Evolutionary conservation across 1,284 basidiomycete species (phyloP), one percentile per base, ranked within the genome.

Genomic region (Cronartium quercuum): DNA sequence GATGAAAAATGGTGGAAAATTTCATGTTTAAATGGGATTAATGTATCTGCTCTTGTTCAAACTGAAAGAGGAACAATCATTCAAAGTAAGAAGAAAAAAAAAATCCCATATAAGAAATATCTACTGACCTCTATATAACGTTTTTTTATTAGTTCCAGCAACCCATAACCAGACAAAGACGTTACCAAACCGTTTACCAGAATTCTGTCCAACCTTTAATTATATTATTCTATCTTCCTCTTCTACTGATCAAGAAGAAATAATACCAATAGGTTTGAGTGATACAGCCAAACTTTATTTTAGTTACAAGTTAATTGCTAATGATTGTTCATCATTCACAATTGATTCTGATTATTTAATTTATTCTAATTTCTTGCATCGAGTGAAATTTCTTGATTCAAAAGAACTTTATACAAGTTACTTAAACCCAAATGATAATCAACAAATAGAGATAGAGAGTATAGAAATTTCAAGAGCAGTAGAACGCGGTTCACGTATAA

Each of bases 401-500:
- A 73, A 79, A 0, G 78, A 80, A 6, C 63, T 85, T 5, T 15
- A 29, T 63, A 2, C 68, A 76, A 34, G 47, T 61, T 9, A 37
- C 60, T 1, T 37, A 47, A 41, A 60, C 61, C 7, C 24, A 67
- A 12, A 21, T 65, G 12, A 7, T 38, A n/a, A 51, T 55, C 4
- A 35, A 62, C 60, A 35, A 4, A 62, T 37, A 4, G 55, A 57
- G 21, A 12, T 57, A 13, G 55, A 57, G 18, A 57, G 9, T 57
- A 57, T 57, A 37, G 37, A 34, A 10, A 41, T 41, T 47, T 44
- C 85, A 18, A 85, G 94, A 57, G 85, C 90, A 21, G 86, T 96
- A 0, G 94, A 97, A 82, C 84, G 94, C 62, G 94, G 94, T 0
- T 89, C 91, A 0, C 84, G 89, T 75, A 92, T 95, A 37, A 91